Conservation (phyloP, 768 basidiomycete genomes). For the Pisolithus orientalis region DNA sequence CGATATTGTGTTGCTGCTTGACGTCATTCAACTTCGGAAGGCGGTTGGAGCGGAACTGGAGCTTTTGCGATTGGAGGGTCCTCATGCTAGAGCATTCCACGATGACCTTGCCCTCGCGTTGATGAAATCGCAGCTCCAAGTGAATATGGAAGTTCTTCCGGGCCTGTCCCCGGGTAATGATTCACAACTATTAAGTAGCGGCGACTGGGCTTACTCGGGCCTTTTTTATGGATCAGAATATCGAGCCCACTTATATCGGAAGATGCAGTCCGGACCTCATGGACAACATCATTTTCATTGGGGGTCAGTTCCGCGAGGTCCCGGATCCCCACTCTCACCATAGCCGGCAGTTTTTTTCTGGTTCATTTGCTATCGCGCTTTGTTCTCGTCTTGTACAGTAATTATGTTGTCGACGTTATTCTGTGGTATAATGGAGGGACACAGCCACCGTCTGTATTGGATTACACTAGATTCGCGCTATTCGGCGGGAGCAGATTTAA, state of each 20-base stretch:
- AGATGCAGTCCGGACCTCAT: constrained; percentile 15
- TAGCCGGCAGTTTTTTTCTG: background rate
- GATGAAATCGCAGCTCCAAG: constrained; percentile 21
- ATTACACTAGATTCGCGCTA: background rate
- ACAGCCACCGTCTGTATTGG: background rate
- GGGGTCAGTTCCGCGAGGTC: constrained; percentile 20
- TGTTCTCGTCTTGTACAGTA: background rate
- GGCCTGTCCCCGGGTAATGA: constrained; percentile 11
- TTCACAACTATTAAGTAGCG: constrained; percentile 11
- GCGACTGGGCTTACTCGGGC: constrained; percentile 23
- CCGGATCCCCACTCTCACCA: constrained; percentile 5
- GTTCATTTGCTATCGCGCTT: background rate
- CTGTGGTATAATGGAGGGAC: background rate
- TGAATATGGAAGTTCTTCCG: constrained; percentile 16
- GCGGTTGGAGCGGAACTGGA: constrained; percentile 22
- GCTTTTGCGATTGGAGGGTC: constrained; percentile 22
- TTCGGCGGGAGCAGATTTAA: background rate
- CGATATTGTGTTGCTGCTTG: constrained; percentile 24
- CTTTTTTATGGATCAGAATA: constrained; percentile 27
- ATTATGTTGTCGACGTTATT: background rate
- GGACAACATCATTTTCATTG: constrained; percentile 4
- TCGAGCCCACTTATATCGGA: constrained; percentile 25
- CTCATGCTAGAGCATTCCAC: constrained; percentile 18
- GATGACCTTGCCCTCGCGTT: constrained; percentile 19
- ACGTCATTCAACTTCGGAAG: constrained; percentile 26